phyloP scores from a whole-genome alignment of 441 rosid species.

The Flueggea neowawraea region DNA sequence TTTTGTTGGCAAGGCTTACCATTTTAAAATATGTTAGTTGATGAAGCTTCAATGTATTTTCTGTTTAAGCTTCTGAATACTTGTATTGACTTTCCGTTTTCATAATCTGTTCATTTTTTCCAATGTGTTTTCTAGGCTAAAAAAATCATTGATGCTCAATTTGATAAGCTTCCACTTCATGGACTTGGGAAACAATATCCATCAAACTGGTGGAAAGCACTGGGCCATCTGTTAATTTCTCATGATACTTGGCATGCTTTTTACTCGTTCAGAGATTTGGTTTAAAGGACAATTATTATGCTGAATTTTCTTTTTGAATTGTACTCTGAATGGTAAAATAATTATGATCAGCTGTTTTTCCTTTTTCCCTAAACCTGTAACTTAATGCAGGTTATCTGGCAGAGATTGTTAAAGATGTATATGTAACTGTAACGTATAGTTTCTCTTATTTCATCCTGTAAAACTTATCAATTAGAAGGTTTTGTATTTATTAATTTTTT shows the following conservation, averaged over 20 bases:
- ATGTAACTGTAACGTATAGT: constrained; percentile 31
- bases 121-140: constrained; percentile 29
- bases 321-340: too few species aligned
- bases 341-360: neutral
- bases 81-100: neutral
- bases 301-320: too few species aligned
- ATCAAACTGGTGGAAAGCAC: constrained; percentile 51
- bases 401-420: constrained; percentile 35
- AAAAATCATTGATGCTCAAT: constrained; percentile 34
- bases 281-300: neutral
- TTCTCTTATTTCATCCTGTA: constrained; percentile 3
- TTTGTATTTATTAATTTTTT: too few species aligned
- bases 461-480: neutral
- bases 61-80: neutral
- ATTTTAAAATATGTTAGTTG: neutral
- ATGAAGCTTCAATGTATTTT: constrained; percentile 4
- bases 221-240: constrained; percentile 39
- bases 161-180: constrained; percentile 51
- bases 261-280: neutral
- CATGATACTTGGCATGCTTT: constrained; percentile 20
- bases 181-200: constrained; percentile 46
- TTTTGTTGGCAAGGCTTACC: neutral
- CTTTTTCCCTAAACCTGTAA: neutral
- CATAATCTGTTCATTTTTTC: neutral
- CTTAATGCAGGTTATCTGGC: constrained; percentile 36